A percentile compares a stretch with the other conserved stretches of the same genome.
Evolutionary conservation across 495 filamentous ascomycete genomes (phyloP).

Genomic region (Tetracladium setigerum): DNA sequence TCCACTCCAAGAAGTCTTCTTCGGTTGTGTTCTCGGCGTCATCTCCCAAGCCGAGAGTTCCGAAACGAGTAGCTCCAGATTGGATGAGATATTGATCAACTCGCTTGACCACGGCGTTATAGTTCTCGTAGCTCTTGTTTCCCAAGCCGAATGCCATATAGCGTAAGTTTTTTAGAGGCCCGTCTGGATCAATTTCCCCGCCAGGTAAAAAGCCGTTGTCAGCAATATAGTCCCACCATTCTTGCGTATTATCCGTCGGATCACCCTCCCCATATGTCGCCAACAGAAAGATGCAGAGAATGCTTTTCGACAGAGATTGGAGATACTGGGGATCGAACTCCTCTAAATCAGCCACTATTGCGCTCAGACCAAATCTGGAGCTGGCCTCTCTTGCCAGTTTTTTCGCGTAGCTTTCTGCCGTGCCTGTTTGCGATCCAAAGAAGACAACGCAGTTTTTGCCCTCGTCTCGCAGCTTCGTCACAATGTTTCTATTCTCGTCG

Average conservation of each 20-base stretch:
- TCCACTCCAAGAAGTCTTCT: constrained; percentile 20
- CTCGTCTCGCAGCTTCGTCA: too few species aligned
- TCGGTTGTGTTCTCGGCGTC: constrained; percentile 13
- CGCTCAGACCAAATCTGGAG: constrained; percentile 15
- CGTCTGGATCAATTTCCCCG: too few species aligned
- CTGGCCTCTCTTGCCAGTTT: too few species aligned
- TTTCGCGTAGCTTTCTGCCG: too few species aligned
- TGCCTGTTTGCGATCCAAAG: too few species aligned
- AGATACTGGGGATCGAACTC: constrained; percentile 21
- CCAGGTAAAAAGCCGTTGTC: too few species aligned
- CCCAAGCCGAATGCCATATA: constrained; percentile 29
- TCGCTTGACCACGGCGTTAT: constrained; percentile 11
- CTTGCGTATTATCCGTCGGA: constrained; percentile 30
- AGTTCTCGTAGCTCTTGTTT: constrained; percentile 17
- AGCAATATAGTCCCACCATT: too few species aligned
- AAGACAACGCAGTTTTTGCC: too few species aligned
- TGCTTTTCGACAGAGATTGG: constrained; percentile 9
- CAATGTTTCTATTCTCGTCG: too few species aligned
- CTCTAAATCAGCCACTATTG: constrained; percentile 18
- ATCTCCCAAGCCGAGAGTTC: constrained; percentile 9
- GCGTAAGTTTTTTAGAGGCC: too few species aligned
- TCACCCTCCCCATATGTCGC: constrained; percentile 31
- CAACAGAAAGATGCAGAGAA: constrained; percentile 25
- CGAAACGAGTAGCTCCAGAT: constrained; percentile 3
- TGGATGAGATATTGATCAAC: neutral